Conservation (phyloP, 805 yeast genomes). For the Jamesozyma lodderae region DNA sequence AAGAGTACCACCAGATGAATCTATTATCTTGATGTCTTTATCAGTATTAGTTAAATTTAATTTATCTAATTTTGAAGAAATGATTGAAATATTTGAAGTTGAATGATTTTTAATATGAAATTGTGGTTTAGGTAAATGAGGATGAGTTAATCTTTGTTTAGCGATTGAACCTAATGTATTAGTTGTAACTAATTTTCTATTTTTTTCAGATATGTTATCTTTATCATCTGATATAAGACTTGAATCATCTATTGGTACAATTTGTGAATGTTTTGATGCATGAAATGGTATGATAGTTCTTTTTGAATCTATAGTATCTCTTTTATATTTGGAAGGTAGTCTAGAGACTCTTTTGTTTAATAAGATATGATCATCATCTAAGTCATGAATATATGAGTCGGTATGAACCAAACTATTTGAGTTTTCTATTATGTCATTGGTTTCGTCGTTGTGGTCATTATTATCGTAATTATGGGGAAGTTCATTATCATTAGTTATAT, state of each 20-base stretch:
- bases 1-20: too few relatives aligned
- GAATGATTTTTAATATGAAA: background rate
- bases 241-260: constrained; percentile 16
- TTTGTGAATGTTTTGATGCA: constrained; percentile 30
- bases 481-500: background rate
- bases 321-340: constrained; percentile 8
- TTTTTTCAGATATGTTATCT: background rate
- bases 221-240: background rate
- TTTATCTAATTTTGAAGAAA: constrained; percentile 5
- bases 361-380: constrained; percentile 26
- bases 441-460: background rate
- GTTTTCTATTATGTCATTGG: background rate
- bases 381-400: constrained; percentile 32
- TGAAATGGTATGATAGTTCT: constrained; percentile 27
- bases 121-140: background rate
- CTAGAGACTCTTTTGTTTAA: constrained; percentile 28
- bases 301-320: constrained; percentile 7
- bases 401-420: constrained; percentile 19
- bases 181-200: background rate
- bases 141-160: background rate
- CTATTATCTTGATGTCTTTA: constrained; percentile 19
- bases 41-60: constrained; percentile 7
- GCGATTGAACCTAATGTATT: background rate
- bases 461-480: background rate
- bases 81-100: background rate